A percentile compares a stretch with the other conserved stretches of the same genome.
phyloP scores from a whole-genome alignment of 495 filamentous ascomycete species.

The Podospora pseudocomata region DNA sequence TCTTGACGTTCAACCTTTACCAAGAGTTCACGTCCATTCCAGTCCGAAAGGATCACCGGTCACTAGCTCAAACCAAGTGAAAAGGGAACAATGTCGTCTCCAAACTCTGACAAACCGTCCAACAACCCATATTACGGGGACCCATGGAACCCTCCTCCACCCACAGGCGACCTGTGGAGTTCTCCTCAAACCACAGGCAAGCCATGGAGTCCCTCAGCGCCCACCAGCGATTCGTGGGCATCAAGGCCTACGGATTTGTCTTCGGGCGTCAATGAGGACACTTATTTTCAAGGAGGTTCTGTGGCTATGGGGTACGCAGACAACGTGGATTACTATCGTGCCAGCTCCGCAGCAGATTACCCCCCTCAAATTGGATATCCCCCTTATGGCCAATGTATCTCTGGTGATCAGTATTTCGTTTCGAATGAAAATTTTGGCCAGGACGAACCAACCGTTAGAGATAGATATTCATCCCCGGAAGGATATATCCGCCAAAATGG shows the following conservation, averaged over 20 bases:
- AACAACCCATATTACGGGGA: background rate
- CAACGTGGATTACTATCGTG: background rate
- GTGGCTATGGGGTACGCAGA: background rate
- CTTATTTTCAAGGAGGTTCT: background rate
- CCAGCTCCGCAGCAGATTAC: background rate
- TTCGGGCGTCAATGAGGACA: background rate
- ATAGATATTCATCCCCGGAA: no score
- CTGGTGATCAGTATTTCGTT: no score
- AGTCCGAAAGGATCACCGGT: background rate
- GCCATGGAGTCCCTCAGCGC: background rate
- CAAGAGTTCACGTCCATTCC: no score
- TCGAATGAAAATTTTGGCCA: no score
- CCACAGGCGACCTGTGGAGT: no score
- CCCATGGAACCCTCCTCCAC: no score
- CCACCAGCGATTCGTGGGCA: background rate
- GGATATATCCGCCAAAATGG: no score
- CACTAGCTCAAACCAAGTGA: background rate
- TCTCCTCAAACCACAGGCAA: background rate
- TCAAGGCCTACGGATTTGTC: background rate
- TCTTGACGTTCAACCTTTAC: no score
- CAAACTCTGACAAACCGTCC: background rate
- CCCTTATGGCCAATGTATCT: no score
- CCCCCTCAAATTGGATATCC: no score
- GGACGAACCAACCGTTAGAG: no score
- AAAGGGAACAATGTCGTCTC: background rate